Evolutionary conservation across 805 yeast species (phyloP).

Genomic region (Yamadazyma laniorum): DNA sequence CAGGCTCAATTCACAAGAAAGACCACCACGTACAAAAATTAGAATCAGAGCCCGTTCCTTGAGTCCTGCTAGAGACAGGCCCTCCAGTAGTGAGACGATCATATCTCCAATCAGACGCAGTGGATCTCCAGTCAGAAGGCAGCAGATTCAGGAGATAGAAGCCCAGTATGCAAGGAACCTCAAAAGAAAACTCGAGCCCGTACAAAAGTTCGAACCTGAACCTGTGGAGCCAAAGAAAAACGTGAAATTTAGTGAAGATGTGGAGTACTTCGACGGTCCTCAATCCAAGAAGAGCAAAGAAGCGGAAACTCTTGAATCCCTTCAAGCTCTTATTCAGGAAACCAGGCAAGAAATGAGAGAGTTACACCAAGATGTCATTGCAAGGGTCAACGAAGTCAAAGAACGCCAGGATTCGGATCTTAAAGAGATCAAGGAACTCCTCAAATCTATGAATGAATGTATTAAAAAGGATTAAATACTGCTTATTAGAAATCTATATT

Average conservation of each 20-base stretch:
- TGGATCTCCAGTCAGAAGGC: constrained; percentile 36
- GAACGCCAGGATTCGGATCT: background rate
- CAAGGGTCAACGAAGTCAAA: background rate
- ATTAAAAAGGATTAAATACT: no score
- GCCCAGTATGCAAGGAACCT: constrained; percentile 7
- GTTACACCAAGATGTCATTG: no score
- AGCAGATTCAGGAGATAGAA: constrained; percentile 29
- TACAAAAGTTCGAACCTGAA: no score
- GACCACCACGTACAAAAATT: constrained; percentile 7
- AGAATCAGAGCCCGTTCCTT: constrained; percentile 5
- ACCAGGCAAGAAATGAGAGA: no score
- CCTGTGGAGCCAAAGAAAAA: constrained; percentile 6
- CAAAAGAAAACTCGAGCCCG: constrained; percentile 2
- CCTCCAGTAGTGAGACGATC: constrained; percentile 2
- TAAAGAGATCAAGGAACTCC: no score
- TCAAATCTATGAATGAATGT: no score
- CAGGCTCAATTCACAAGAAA: constrained; percentile 1
- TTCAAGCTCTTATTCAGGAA: no score
- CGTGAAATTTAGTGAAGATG: constrained; percentile 13
- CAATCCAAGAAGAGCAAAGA: constrained; percentile 4
- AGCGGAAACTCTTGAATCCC: no score
- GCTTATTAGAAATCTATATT: constrained; percentile 30
- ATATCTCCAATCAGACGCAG: constrained; percentile 18
- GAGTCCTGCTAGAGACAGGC: constrained; percentile 5
- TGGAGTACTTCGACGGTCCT: constrained; percentile 8